These are phyloP conservation scores for Calonectria ilicicola DNA, from an alignment of 2,329 filamentous ascomycete genomes.

Conservation along the genomic window DNA sequence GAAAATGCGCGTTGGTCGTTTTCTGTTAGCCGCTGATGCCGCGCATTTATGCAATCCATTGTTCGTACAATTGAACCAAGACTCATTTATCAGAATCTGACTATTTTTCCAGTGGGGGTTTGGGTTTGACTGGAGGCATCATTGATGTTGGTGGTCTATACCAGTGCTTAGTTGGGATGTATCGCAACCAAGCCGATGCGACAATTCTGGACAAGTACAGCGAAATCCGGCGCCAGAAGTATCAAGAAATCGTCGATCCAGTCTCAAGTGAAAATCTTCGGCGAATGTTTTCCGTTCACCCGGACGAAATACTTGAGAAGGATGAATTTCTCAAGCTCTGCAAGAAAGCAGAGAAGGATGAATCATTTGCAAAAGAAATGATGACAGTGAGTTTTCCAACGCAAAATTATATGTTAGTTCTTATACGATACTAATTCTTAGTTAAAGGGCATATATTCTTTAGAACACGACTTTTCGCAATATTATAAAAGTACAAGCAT, in stretches of 20 bases:
- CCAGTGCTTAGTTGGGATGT: constrained; percentile 61
- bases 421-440: not conserved
- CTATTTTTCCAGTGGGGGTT: constrained; percentile 58
- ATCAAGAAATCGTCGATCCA: constrained; percentile 16
- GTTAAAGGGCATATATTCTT: not conserved
- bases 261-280: constrained; percentile 19
- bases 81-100: not conserved
- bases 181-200: constrained; percentile 9
- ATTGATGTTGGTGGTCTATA: constrained; percentile 72
- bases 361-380: not conserved
- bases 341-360: constrained; percentile 17
- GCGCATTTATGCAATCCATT: constrained; percentile 67
- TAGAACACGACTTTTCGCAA: not conserved
- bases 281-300: constrained; percentile 12
- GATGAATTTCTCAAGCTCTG: constrained; percentile 24
- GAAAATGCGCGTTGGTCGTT: constrained; percentile 67
- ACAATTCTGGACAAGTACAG: constrained; percentile 25
- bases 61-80: not conserved
- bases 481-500: not conserved
- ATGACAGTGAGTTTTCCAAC: not conserved
- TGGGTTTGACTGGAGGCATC: constrained; percentile 73
- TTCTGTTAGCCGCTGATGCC: constrained; percentile 70
- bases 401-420: no score
- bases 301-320: constrained; percentile 11
- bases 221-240: constrained; percentile 19